These are phyloP conservation scores for Tylopilus subfusipes DNA, from an alignment of 768 basidiomycete species.

Conservation along the genomic window DNA sequence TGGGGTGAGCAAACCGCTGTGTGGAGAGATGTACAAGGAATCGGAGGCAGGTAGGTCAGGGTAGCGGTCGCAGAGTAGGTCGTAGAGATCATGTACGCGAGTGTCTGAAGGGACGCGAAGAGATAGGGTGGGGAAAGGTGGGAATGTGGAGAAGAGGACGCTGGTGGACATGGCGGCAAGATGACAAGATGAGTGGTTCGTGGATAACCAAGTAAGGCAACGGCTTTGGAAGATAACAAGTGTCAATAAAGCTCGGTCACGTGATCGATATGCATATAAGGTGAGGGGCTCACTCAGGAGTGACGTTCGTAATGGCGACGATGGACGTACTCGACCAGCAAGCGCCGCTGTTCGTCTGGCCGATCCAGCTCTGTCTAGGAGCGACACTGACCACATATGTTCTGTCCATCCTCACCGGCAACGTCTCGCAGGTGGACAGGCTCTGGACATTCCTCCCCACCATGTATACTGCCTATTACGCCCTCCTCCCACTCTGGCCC, in stretches of 20 bases:
- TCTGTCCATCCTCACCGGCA: conserved; percentile 63
- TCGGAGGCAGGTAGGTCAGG: conserved; percentile 43
- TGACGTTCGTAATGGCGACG: background rate
- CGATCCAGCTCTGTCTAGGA: conserved; percentile 56
- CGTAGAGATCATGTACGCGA: conserved; percentile 39
- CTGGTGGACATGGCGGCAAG: conserved; percentile 42
- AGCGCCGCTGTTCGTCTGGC: conserved; percentile 50
- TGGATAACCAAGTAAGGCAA: conserved; percentile 7
- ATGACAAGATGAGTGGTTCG: conserved; percentile 3
- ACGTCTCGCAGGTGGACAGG: conserved; percentile 87
- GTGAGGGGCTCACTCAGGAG: background rate
- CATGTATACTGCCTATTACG: conserved; percentile 79
- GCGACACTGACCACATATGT: conserved; percentile 50
- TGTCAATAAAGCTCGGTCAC: conserved; percentile 10
- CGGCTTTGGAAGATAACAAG: conserved; percentile 18
- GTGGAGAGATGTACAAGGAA: conserved; percentile 41
- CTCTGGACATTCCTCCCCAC: conserved; percentile 77
- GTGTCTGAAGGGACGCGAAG: conserved; percentile 43
- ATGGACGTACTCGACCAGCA: conserved; percentile 18
- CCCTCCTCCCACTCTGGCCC: conserved; percentile 65
- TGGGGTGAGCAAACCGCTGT: conserved; percentile 32
- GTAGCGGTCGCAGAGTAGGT: conserved; percentile 44
- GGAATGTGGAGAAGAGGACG: conserved; percentile 56
- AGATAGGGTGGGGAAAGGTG: conserved; percentile 56
- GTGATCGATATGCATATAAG: background rate